Conservation (phyloP, 371 early-diverging fungal genomes). For the Cokeromyces recurvatus region DNA sequence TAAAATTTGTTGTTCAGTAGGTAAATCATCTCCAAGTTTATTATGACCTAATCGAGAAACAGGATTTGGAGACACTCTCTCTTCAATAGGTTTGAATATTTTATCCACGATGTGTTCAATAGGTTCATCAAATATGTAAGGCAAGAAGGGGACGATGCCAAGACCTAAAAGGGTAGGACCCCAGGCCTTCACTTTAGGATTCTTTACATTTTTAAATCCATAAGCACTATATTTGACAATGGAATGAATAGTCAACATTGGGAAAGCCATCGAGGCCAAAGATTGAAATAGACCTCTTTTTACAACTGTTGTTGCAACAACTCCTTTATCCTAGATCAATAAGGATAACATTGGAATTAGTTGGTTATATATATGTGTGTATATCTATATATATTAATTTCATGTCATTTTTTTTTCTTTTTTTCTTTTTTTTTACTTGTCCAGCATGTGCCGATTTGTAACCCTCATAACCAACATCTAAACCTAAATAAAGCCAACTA, state of each 20-base stretch:
- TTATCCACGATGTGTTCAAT: slow-evolving; percentile 64
- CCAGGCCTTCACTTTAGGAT: slow-evolving; percentile 49
- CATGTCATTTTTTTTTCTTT: background rate
- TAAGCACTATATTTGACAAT: slow-evolving; percentile 66
- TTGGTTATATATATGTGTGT: no score
- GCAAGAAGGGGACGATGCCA: slow-evolving; percentile 65
- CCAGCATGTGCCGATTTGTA: slow-evolving; percentile 60
- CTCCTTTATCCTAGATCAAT: slow-evolving; percentile 36
- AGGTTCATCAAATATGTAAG: slow-evolving; percentile 72
- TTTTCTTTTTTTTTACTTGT: slow-evolving; percentile 26
- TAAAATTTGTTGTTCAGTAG: slow-evolving; percentile 5
- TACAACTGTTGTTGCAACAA: slow-evolving; percentile 51
- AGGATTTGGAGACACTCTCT: slow-evolving; percentile 6
- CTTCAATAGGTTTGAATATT: slow-evolving; percentile 53
- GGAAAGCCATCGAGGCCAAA: slow-evolving; percentile 67
- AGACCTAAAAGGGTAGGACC: slow-evolving; percentile 69
- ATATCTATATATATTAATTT: no score
- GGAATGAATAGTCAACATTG: slow-evolving; percentile 70
- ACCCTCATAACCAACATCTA: slow-evolving; percentile 69
- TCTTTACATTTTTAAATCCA: slow-evolving; percentile 52
- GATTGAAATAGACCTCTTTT: slow-evolving; percentile 72
- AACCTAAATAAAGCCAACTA: slow-evolving; percentile 59
- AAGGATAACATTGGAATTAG: no score
- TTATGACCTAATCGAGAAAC: slow-evolving; percentile 25
- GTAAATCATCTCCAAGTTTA: slow-evolving; percentile 21